phyloP scores from a whole-genome alignment of 495 filamentous ascomycete species.

The Neurospora sp. region DNA sequence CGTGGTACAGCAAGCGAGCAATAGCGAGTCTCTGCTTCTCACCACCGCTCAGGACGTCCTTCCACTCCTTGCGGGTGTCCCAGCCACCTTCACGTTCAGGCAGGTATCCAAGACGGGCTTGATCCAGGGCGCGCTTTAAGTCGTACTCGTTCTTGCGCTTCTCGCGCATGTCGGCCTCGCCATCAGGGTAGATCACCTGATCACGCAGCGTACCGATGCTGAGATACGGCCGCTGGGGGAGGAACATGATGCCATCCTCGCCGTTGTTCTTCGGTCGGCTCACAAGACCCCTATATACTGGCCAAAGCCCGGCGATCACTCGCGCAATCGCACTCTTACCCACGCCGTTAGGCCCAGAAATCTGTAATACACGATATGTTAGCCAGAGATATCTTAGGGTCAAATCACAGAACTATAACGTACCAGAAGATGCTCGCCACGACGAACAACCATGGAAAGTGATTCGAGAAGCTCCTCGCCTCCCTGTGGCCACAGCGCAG shows the following conservation, averaged over 20 bases:
- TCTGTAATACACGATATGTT: constrained; percentile 22
- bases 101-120: constrained; percentile 77
- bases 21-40: constrained; percentile 95
- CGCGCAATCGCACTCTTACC: constrained; percentile 88
- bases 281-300: constrained; percentile 83
- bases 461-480: constrained; percentile 87
- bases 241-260: constrained; percentile 92
- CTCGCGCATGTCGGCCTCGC: constrained; percentile 85
- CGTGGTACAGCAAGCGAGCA: constrained; percentile 85
- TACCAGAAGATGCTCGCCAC: constrained; percentile 78
- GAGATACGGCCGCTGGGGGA: constrained; percentile 89
- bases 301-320: constrained; percentile 90
- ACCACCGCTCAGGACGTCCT: constrained; percentile 92
- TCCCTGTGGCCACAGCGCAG: constrained; percentile 68
- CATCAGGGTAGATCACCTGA: constrained; percentile 97
- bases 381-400: background rate
- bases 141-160: constrained; percentile 63
- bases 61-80: constrained; percentile 97
- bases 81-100: constrained; percentile 89
- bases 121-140: constrained; percentile 66
- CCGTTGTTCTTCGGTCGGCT: constrained; percentile 72
- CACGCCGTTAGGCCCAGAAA: constrained; percentile 90
- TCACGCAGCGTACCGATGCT: constrained; percentile 91
- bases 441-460: constrained; percentile 74
- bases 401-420: background rate